phyloP scores from a whole-genome alignment of 306 rosid species.

The Lathyrus oleraceus region DNA sequence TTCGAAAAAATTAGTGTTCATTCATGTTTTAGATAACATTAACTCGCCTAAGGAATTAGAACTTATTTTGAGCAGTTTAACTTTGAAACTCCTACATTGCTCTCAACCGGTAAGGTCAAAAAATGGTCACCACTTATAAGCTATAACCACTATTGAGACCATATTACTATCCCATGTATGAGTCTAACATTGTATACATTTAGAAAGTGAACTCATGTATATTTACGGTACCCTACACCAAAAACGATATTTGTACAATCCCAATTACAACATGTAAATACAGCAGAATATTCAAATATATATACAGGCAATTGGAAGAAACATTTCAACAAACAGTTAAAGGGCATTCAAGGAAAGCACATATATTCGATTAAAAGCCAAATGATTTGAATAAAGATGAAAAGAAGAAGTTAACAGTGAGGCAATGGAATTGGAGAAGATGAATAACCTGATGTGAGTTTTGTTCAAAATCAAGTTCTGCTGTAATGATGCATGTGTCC shows the following conservation, averaged over 20 bases:
- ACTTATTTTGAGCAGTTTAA: no score
- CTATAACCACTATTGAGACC: not conserved
- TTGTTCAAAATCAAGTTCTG: no score
- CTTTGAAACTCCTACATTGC: no score
- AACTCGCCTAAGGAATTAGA: no score
- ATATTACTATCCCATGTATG: not conserved
- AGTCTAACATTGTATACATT: not conserved
- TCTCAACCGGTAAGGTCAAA: no score
- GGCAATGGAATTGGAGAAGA: no score
- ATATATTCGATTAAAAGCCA: not conserved
- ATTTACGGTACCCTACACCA: not conserved
- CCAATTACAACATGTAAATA: not conserved
- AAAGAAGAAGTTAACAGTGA: no score
- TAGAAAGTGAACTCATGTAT: not conserved
- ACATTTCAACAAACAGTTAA: conserved; percentile 3
- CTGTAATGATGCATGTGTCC: no score
- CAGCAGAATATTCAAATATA: not conserved
- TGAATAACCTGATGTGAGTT: no score
- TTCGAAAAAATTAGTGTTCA: no score
- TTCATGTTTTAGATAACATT: no score
- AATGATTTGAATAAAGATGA: not conserved
- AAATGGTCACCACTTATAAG: no score
- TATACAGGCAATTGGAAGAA: not conserved
- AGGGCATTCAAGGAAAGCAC: not conserved
- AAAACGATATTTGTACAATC: not conserved